These are phyloP conservation scores for Dorcoceras hygrometricum DNA, from an alignment of 257 asterid genomes.

Conservation along the genomic window DNA sequence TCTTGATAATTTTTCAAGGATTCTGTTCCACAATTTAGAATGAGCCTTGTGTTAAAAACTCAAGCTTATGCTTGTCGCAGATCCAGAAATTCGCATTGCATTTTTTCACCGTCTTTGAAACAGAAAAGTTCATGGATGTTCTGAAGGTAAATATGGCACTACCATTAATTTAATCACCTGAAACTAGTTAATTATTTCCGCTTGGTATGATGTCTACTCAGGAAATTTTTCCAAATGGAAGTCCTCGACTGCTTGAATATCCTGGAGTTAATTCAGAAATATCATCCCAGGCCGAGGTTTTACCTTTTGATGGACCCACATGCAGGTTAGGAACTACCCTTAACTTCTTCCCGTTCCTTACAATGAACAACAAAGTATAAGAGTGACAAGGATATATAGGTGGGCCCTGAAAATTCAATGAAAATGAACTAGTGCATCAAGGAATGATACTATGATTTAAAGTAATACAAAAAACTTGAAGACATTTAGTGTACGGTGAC, in stretches of 20 bases:
- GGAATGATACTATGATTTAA: background rate
- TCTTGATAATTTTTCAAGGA: background rate
- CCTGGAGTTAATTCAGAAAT: conserved; percentile 36
- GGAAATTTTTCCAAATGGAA: conserved; percentile 46
- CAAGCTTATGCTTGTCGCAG: conserved; percentile 39
- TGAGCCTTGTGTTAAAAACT: background rate
- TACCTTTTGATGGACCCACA: conserved; percentile 43
- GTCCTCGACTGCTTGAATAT: conserved; percentile 32
- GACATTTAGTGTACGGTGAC: background rate
- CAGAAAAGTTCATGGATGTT: conserved; percentile 54
- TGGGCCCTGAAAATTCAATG: background rate
- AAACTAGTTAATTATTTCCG: conserved; percentile 7
- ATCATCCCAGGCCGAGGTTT: conserved; percentile 66
- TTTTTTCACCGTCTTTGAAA: conserved; percentile 45
- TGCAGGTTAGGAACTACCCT: conserved; percentile 35
- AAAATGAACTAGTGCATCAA: background rate
- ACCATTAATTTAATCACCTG: background rate
- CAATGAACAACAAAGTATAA: conserved; percentile 11
- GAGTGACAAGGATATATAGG: background rate
- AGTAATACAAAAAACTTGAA: background rate
- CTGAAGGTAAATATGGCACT: conserved; percentile 52
- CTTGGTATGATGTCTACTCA: conserved; percentile 29
- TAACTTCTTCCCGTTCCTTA: conserved; percentile 17
- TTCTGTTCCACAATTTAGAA: background rate
- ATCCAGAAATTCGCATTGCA: conserved; percentile 66